Evolutionary conservation across 1,139 yeast species (phyloP).

Genomic region (Geotrichum siamense): DNA sequence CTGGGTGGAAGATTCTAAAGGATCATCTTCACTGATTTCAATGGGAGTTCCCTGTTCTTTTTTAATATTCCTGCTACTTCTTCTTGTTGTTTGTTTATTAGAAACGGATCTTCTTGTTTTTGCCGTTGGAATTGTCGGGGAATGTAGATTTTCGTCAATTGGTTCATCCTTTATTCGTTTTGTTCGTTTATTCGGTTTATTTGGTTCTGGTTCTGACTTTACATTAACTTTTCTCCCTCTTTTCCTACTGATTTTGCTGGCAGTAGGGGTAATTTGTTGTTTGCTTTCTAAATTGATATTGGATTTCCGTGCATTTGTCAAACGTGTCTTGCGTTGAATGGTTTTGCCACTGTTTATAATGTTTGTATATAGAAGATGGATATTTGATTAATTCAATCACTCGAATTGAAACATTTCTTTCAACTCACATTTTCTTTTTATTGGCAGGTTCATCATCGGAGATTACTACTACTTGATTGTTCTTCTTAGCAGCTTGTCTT

Average conservation of each 20-base stretch:
- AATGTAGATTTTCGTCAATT: neutral
- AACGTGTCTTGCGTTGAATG: no score
- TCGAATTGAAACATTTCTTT: neutral
- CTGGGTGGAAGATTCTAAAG: no score
- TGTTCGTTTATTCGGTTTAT: no score
- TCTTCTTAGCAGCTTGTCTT: conserved; percentile 2
- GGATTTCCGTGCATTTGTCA: neutral
- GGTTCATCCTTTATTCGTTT: neutral
- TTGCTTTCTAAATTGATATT: neutral
- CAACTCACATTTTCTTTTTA: conserved; percentile 3
- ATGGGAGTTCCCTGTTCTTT: neutral
- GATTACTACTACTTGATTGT: neutral
- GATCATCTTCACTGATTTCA: neutral
- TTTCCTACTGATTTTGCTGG: neutral
- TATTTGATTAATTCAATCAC: neutral
- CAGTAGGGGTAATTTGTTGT: neutral
- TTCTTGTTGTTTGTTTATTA: neutral
- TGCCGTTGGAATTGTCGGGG: neutral
- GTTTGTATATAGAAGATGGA: no score
- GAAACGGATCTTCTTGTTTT: neutral
- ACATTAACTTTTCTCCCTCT: neutral
- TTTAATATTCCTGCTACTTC: neutral
- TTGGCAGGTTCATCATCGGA: neutral
- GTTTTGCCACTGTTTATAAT: no score
- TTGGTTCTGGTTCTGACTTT: neutral